A percentile compares a stretch with the other conserved stretches of the same genome.
phyloP scores from a whole-genome alignment of 495 filamentous ascomycete genomes.

The Poronia punctata region DNA sequence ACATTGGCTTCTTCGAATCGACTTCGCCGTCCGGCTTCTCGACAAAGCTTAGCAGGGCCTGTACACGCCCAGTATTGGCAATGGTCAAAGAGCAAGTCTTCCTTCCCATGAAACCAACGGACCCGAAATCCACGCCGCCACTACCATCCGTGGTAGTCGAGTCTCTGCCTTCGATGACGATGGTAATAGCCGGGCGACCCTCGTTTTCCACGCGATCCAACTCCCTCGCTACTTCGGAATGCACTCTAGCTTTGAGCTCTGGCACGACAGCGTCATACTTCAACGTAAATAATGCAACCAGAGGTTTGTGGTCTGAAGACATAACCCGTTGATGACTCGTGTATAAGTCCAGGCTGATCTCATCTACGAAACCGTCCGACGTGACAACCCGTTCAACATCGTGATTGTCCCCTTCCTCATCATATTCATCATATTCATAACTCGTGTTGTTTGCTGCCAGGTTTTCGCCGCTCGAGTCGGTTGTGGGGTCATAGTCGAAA shows the following conservation, averaged over 20 bases:
- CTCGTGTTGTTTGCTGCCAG: conserved; percentile 27
- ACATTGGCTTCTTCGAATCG: conserved; percentile 40
- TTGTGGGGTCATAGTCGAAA: conserved; percentile 84
- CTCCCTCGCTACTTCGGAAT: conserved; percentile 80
- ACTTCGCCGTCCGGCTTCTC: conserved; percentile 52
- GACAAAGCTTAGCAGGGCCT: conserved; percentile 68
- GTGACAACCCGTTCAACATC: conserved; percentile 36
- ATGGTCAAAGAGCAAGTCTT: conserved; percentile 64
- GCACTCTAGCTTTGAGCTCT: conserved; percentile 71
- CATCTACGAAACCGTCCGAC: conserved; percentile 53
- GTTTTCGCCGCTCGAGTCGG: conserved; percentile 47
- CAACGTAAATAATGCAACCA: conserved; percentile 71
- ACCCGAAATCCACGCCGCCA: conserved; percentile 68
- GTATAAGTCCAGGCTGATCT: conserved; percentile 65
- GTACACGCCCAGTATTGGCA: conserved; percentile 80
- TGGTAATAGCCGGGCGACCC: conserved; percentile 71
- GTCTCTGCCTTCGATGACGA: conserved; percentile 62
- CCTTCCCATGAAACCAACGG: conserved; percentile 58
- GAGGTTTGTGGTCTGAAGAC: conserved; percentile 93
- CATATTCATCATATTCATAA: conserved; percentile 57
- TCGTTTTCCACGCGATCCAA: conserved; percentile 93
- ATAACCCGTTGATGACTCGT: conserved; percentile 79
- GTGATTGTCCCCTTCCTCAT: conserved; percentile 40
- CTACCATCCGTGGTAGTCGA: conserved; percentile 14
- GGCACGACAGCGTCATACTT: conserved; percentile 79